These are phyloP conservation scores for Monilinia vaccinii-corymbosi DNA, from an alignment of 2,329 filamentous ascomycete genomes.

Conservation along the genomic window DNA sequence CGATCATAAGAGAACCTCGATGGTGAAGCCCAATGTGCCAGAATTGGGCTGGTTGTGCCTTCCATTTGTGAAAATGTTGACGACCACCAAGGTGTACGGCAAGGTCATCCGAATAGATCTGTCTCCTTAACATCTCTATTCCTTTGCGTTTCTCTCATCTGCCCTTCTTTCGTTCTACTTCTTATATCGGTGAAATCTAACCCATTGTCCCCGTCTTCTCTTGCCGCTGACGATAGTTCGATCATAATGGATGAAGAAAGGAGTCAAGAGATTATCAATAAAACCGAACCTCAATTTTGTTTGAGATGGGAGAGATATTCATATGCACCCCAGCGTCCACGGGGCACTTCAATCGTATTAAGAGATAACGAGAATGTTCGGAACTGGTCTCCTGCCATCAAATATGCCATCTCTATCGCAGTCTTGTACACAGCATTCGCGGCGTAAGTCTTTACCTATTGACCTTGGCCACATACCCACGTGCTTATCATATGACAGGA, in stretches of 20 bases:
- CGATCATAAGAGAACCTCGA: neutral
- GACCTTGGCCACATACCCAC: neutral
- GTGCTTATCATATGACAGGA: conserved; percentile 4
- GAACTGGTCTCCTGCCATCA: neutral
- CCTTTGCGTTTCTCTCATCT: neutral
- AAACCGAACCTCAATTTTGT: neutral
- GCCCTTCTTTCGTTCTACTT: neutral
- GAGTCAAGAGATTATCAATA: neutral
- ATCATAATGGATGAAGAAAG: neutral
- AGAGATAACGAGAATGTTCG: neutral
- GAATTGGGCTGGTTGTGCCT: neutral
- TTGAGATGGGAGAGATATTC: conserved; percentile 2
- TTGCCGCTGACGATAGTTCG: neutral
- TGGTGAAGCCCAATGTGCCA: neutral
- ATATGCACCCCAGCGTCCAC: neutral
- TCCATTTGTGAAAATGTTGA: neutral
- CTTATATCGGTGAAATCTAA: neutral
- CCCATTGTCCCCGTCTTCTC: neutral
- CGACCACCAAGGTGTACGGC: neutral
- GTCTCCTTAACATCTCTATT: neutral
- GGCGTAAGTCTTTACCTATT: neutral
- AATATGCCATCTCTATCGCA: neutral
- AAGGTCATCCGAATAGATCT: neutral
- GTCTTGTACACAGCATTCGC: conserved; percentile 4
- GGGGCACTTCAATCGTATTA: neutral